A percentile compares a stretch with the other conserved stretches of the same genome.
Conservation (phyloP, 2,329 filamentous ascomycete species). For the Leptodontidium sp. region DNA sequence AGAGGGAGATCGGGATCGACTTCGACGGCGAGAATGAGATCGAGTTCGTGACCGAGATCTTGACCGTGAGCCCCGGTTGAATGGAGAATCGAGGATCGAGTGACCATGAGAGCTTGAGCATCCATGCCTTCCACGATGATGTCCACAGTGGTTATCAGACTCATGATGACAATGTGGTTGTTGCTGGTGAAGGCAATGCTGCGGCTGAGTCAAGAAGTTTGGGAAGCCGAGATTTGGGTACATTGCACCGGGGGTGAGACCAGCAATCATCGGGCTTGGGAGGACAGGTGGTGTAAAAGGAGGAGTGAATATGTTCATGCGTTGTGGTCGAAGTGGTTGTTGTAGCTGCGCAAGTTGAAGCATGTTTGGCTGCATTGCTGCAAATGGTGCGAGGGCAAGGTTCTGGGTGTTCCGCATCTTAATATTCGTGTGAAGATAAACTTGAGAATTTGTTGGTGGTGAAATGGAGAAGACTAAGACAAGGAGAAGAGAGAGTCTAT, state of each 20-base stretch:
- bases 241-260: conserved; percentile 5
- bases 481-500: background rate
- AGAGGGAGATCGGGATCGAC: background rate
- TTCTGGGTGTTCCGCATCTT: conserved; percentile 7
- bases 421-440: background rate
- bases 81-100: background rate
- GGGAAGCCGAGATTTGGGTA: background rate
- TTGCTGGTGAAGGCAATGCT: conserved; percentile 1
- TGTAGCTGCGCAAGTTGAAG: background rate
- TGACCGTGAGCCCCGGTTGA: background rate
- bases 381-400: background rate
- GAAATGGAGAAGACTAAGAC: background rate
- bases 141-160: background rate
- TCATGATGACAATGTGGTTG: background rate
- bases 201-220: background rate
- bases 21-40: background rate
- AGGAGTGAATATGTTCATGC: background rate
- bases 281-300: background rate
- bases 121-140: background rate
- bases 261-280: background rate
- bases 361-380: background rate
- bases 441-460: background rate
- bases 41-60: background rate
- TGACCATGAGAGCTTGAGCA: conserved; percentile 1
- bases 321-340: background rate